Conservation (phyloP, 2,329 filamentous ascomycete genomes). For the Nigrospora osmanthi region DNA sequence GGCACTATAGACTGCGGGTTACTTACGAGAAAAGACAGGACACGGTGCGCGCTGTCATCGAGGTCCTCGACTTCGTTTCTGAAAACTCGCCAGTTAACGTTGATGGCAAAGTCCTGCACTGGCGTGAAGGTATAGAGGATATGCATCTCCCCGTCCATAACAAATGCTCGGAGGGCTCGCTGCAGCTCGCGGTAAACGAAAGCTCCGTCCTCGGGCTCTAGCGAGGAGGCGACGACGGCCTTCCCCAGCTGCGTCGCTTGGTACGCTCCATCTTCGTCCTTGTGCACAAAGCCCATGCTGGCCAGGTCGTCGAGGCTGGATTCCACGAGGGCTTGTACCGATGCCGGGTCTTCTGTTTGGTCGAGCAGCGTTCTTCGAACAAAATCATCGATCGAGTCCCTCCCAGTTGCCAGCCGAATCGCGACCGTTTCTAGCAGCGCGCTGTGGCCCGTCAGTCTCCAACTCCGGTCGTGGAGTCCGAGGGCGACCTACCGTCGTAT, state of each 20-base stretch:
- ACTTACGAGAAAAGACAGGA: constrained; percentile 52
- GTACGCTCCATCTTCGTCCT: constrained; percentile 43
- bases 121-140: constrained; percentile 72
- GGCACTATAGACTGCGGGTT: too few relatives aligned
- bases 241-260: constrained; percentile 57
- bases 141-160: constrained; percentile 77
- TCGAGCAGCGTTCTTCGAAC: constrained; percentile 60
- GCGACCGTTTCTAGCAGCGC: constrained; percentile 65
- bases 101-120: constrained; percentile 47
- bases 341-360: constrained; percentile 41
- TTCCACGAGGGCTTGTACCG: constrained; percentile 46
- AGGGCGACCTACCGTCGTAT: constrained; percentile 47
- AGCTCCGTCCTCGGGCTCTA: constrained; percentile 67
- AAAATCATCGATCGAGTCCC: constrained; percentile 59
- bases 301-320: constrained; percentile 51
- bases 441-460: constrained; percentile 25
- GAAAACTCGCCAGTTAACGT: constrained; percentile 66
- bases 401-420: constrained; percentile 58
- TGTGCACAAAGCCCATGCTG: constrained; percentile 44
- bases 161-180: constrained; percentile 62
- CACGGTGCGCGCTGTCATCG: constrained; percentile 64
- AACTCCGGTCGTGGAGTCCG: too few relatives aligned
- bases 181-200: constrained; percentile 65
- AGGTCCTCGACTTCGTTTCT: constrained; percentile 62
- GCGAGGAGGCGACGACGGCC: constrained; percentile 64